Evolutionary conservation across 345 rosid species (phyloP), one percentile per base, ranked within the genome.

Genomic region (Salix exigua): DNA sequence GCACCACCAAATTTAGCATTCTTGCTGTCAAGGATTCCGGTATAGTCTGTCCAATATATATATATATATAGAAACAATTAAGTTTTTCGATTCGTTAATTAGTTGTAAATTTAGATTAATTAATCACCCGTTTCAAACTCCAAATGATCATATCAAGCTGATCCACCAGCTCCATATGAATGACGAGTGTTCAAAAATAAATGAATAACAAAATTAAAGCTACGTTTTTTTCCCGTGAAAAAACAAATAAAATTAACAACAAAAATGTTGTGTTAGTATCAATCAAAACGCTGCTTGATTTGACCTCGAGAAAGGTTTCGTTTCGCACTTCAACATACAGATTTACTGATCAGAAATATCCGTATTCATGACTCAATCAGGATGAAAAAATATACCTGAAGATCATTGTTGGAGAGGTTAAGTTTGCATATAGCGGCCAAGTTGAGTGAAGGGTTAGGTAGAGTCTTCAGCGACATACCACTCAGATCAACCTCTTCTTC

Each of bases 21-120:
- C 97, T 89, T 11, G 97, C 97, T 23, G 87, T 88, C 33, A 92
- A 74, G 0, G 98, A 94, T 78, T 94, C 98, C 23, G 97, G 95
- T 85, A 94, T 90, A 40, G 31, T 87, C 97, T 94, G 88, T 62
- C 72, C 58, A 35, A 3, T n/a, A 33, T 11, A 35, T 7, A 31
- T 31, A 3, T n/a, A 33, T 11, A 35, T 7, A 31, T 31, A 31
- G 0, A 17, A 65, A 58, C 37, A 35, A 35, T 35, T 25, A 55
- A 55, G 23, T n/a, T 58, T 25, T 9, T 55, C 11, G 61, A 55
- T n/a, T 21, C 7, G 61, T n/a, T 55, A 55, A 4, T n/a, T 31
- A 31, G 1, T 23, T 9, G 62, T 33, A 33, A 33, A 33, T 33
- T 33, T 33, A 33, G 35, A 6, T 33, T 5, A 5, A 5, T 33